These are phyloP conservation scores for Chrysosporium keratinophilum DNA, from an alignment of 2,329 filamentous ascomycete genomes.

Conservation along the genomic window DNA sequence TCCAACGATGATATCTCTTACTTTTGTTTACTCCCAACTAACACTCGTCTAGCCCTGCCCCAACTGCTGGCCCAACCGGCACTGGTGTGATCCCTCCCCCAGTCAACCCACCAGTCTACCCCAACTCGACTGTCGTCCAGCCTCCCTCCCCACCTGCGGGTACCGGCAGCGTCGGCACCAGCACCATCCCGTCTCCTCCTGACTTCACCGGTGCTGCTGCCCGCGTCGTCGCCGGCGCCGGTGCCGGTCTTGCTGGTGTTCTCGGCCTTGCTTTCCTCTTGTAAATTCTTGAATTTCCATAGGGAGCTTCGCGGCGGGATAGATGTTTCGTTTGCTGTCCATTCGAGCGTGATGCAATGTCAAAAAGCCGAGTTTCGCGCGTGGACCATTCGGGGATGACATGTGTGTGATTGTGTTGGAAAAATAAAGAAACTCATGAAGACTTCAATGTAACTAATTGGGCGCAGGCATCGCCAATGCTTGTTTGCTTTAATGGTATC, in stretches of 20 bases:
- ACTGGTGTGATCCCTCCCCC: slow-evolving; percentile 20
- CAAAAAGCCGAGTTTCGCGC: background rate
- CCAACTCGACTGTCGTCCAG: slow-evolving; percentile 18
- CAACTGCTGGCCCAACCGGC: slow-evolving; percentile 13
- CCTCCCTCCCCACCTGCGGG: slow-evolving; percentile 17
- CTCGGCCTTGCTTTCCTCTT: slow-evolving; percentile 42
- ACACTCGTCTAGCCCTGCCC: slow-evolving; percentile 13
- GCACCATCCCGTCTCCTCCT: slow-evolving; percentile 23
- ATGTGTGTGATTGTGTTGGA: background rate
- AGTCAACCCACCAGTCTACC: slow-evolving; percentile 17
- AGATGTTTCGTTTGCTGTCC: background rate
- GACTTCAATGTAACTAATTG: slow-evolving; percentile 6
- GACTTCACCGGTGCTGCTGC: slow-evolving; percentile 44
- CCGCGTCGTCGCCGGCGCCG: slow-evolving; percentile 39
- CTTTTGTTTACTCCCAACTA: background rate
- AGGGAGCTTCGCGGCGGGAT: background rate
- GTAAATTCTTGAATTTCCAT: slow-evolving; percentile 24
- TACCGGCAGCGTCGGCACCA: slow-evolving; percentile 19
- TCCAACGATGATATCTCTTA: slow-evolving; percentile 3
- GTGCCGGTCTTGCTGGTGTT: slow-evolving; percentile 44
- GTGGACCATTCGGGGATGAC: background rate
- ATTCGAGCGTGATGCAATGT: background rate
- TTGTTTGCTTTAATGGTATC: slow-evolving; percentile 7
- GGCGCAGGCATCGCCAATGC: background rate
- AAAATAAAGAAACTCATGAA: background rate